Evolutionary conservation across 495 filamentous ascomycete species (phyloP).

Genomic region (Neurospora terricola): DNA sequence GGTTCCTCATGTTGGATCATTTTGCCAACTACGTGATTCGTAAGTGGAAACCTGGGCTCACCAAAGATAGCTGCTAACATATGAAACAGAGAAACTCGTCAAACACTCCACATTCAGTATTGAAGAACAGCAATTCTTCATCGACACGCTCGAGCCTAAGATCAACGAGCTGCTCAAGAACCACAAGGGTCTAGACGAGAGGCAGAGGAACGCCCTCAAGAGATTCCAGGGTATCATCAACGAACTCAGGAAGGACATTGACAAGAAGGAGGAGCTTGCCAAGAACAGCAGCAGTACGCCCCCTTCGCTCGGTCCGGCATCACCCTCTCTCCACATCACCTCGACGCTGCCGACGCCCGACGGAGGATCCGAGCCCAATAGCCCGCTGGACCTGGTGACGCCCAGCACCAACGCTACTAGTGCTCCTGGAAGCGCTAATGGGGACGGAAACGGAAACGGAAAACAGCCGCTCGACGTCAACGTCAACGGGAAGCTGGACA

Average conservation of each 20-base stretch:
- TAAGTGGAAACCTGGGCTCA: conserved; percentile 50
- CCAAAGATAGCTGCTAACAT: no score
- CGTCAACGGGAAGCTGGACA: not conserved
- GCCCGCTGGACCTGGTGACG: conserved; percentile 46
- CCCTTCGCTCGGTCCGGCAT: conserved; percentile 9
- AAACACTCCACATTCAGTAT: conserved; percentile 18
- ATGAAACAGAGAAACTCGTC: conserved; percentile 15
- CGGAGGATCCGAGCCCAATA: conserved; percentile 53
- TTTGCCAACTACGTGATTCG: conserved; percentile 97
- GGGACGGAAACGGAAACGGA: not conserved
- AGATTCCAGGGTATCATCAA: conserved; percentile 56
- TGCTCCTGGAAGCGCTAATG: not conserved
- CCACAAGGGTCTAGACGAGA: not conserved
- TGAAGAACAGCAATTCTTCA: not conserved
- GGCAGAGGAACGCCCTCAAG: conserved; percentile 34
- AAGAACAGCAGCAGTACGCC: conserved; percentile 48
- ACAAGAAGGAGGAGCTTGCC: conserved; percentile 63
- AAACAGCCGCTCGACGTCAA: not conserved
- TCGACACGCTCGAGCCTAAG: not conserved
- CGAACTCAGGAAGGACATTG: conserved; percentile 54
- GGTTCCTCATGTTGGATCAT: conserved; percentile 76
- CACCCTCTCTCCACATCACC: conserved; percentile 32
- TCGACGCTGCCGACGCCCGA: conserved; percentile 47
- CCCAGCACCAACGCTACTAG: conserved; percentile 45
- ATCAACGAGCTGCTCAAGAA: not conserved